Conservation (phyloP, 352 stramenopile species). For the Pythium dissotocum region DNA sequence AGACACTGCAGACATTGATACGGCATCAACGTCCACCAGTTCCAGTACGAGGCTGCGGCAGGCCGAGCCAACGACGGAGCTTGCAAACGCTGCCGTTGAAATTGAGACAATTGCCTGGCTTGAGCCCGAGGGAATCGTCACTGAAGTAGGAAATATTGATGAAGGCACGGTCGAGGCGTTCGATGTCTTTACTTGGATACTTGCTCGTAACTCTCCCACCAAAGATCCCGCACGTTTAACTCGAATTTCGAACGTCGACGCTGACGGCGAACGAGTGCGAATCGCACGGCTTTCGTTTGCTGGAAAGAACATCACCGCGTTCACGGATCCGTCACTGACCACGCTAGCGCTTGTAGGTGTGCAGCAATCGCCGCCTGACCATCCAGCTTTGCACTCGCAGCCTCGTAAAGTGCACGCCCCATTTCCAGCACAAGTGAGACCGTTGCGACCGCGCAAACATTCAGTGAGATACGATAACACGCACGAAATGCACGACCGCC, state of each 20-base stretch:
- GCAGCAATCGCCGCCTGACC: constrained; percentile 51
- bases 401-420: constrained; percentile 52
- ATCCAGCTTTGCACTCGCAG: constrained; percentile 46
- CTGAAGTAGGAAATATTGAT: not conserved
- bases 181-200: constrained; percentile 7
- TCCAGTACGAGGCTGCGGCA: constrained; percentile 43
- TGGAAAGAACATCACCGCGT: constrained; percentile 52
- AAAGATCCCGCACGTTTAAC: constrained; percentile 36
- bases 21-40: constrained; percentile 30
- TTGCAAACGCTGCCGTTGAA: constrained; percentile 4
- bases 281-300: constrained; percentile 30
- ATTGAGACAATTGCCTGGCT: constrained; percentile 6
- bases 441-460: constrained; percentile 57
- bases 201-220: constrained; percentile 14
- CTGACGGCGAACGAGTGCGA: constrained; percentile 10
- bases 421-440: constrained; percentile 55
- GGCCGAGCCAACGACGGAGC: not conserved
- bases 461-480: constrained; percentile 26
- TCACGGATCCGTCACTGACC: not conserved
- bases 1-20: constrained; percentile 9
- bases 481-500: constrained; percentile 60
- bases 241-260: constrained; percentile 30
- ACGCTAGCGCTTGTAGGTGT: constrained; percentile 1
- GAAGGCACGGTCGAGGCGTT: constrained; percentile 9
- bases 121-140: constrained; percentile 6